Conservation (phyloP, 768 basidiomycete genomes). For the Clitopilus passeckerianus region DNA sequence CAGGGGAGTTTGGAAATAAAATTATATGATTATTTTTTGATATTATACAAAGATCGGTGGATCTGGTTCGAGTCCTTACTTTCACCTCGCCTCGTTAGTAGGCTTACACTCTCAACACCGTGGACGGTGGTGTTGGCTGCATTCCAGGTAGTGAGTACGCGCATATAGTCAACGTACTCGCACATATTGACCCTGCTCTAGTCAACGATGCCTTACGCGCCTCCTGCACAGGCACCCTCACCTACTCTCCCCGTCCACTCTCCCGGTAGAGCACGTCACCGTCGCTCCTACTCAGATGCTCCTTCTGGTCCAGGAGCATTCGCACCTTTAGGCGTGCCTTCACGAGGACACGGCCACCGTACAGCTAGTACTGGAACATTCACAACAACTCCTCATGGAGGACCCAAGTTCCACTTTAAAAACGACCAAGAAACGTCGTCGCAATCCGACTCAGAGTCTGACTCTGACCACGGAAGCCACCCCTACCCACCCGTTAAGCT, state of each 20-base stretch:
- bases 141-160: no score
- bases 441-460: slow-evolving; percentile 15
- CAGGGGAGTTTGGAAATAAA: not conserved
- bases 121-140: not conserved
- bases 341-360: slow-evolving; percentile 13
- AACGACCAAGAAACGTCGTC: slow-evolving; percentile 24
- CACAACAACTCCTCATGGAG: not conserved
- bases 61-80: not conserved
- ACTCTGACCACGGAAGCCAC: slow-evolving; percentile 18
- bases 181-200: not conserved
- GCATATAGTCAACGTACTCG: no score
- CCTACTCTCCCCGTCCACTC: slow-evolving; percentile 18
- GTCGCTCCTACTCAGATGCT: slow-evolving; percentile 33
- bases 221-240: slow-evolving; percentile 14
- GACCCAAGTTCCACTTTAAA: slow-evolving; percentile 26
- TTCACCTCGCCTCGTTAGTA: not conserved
- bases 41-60: not conserved
- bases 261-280: slow-evolving; percentile 27
- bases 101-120: not conserved
- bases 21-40: not conserved
- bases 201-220: slow-evolving; percentile 24
- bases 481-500: slow-evolving; percentile 12
- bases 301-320: slow-evolving; percentile 41
- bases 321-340: slow-evolving; percentile 43
- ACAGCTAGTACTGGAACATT: slow-evolving; percentile 6